Evolutionary conservation across 1,284 basidiomycete genomes (phyloP), one percentile per base, ranked within the genome.

Genomic region (Cutaneotrichosporon curvatum): DNA sequence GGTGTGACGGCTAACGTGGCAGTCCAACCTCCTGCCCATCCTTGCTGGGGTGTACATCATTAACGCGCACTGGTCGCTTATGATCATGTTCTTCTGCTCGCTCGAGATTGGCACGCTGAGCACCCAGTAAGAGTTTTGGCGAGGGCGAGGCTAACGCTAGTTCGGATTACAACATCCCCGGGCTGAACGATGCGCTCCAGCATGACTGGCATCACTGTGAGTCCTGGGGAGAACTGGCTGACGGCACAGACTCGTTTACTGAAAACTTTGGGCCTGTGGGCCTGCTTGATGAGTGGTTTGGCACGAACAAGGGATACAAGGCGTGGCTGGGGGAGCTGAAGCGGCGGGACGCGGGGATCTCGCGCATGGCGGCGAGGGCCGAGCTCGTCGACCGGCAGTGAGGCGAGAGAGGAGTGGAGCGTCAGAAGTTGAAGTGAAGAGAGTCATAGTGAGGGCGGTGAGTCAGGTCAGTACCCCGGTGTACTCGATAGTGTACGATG

Each of bases 151-250:
- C 39, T 47, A 22, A 47, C 40, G 2, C 9, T 33, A 47, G 45
- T 46, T 51, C 48, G 16, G 53, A 48, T 48, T 54, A 51, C 48
- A 54, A 51, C 46, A 45, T 54, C 15, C 53, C 53, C 16, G 45
- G 43, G n/a, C 43, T 48, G 28, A 45, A 46, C 43, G 47, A 54
- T 25, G 45, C 53, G 21, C 48, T 54, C 37, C 28, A 43, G 40
- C 53, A 54, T 48, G 53, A 54, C 53, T 54, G 53, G 53, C 53
- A 54, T 44, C 53, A 54, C 43, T 54, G 46, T 47, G 40, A 37
- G 46, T 46, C 19, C 2, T 2, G 10, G 15, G n/a, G n/a, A 16
- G 10, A 14, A 9, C 28, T 8, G 4, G 21, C 46, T 43, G 14
- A 43, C 40, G 9, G 25, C 40, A n/a, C n/a, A 47, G 46, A 54